Evolutionary conservation across 2,329 filamentous ascomycete genomes (phyloP).

Genomic region (Alternaria ethzedia): DNA sequence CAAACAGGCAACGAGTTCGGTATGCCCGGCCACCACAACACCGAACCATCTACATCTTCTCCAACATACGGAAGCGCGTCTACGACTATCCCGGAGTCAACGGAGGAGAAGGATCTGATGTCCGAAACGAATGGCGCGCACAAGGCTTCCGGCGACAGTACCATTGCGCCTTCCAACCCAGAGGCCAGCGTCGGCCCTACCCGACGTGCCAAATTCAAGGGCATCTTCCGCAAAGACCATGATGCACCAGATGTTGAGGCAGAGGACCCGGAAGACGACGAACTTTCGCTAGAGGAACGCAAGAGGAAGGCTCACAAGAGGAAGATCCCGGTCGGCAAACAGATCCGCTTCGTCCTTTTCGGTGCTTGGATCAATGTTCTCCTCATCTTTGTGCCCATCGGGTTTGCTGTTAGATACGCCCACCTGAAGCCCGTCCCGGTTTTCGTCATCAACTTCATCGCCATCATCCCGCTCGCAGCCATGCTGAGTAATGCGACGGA

Average conservation of each 20-base stretch:
- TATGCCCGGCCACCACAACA: constrained; percentile 36
- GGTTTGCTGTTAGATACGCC: constrained; percentile 74
- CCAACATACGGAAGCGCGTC: constrained; percentile 23
- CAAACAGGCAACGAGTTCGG: constrained; percentile 40
- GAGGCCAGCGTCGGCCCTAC: constrained; percentile 21
- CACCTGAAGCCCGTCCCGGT: constrained; percentile 51
- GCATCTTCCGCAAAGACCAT: constrained; percentile 36
- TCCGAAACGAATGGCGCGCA: constrained; percentile 17
- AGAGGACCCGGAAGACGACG: constrained; percentile 27
- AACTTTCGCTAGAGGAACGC: constrained; percentile 39
- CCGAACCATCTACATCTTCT: constrained; percentile 32
- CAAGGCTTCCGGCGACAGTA: constrained; percentile 33
- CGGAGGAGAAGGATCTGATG: constrained; percentile 12
- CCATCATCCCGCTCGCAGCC: constrained; percentile 87
- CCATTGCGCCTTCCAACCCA: constrained; percentile 19
- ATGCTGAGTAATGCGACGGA: constrained; percentile 90
- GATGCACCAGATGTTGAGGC: constrained; percentile 21
- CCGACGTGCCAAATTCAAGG: constrained; percentile 41
- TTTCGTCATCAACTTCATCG: constrained; percentile 92
- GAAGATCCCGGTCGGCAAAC: constrained; percentile 51
- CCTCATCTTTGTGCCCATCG: constrained; percentile 77
- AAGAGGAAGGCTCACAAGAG: constrained; percentile 39
- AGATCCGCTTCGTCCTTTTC: constrained; percentile 76
- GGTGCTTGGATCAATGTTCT: constrained; percentile 88
- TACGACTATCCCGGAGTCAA: constrained; percentile 10